A percentile compares a stretch with the other conserved stretches of the same genome.
phyloP scores from a whole-genome alignment of 495 filamentous ascomycete genomes.

The Neurospora sp. region DNA sequence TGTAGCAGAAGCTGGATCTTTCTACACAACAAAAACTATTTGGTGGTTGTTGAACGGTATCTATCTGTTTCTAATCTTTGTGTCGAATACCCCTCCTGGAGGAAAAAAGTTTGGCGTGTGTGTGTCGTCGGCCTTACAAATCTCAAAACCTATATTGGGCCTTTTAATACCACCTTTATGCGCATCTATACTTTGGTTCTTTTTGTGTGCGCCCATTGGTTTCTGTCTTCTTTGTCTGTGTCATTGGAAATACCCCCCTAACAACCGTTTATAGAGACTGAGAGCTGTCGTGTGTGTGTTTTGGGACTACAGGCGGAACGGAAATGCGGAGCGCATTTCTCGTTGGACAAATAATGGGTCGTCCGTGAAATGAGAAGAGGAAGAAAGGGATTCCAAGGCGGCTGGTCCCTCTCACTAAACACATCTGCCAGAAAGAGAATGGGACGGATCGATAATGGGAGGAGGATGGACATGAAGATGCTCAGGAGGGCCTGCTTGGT shows the following conservation, averaged over 20 bases:
- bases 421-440: background rate
- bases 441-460: background rate
- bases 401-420: background rate
- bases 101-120: background rate
- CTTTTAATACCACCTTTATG: slow-evolving; percentile 9
- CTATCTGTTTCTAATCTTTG: background rate
- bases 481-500: background rate
- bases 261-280: slow-evolving; percentile 8
- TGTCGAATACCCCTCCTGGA: background rate
- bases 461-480: background rate
- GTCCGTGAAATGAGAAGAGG: background rate
- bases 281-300: background rate
- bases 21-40: background rate
- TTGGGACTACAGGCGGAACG: background rate
- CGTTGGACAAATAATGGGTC: background rate
- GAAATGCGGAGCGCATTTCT: background rate
- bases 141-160: slow-evolving; percentile 2
- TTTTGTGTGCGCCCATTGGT: background rate
- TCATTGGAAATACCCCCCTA: slow-evolving; percentile 10
- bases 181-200: background rate
- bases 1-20: background rate
- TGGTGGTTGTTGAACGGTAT: background rate
- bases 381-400: background rate
- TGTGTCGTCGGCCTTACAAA: background rate
- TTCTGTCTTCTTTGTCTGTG: slow-evolving; percentile 2